Conservation (phyloP, 2,329 filamentous ascomycete genomes). For the Cercospora citrullina region DNA sequence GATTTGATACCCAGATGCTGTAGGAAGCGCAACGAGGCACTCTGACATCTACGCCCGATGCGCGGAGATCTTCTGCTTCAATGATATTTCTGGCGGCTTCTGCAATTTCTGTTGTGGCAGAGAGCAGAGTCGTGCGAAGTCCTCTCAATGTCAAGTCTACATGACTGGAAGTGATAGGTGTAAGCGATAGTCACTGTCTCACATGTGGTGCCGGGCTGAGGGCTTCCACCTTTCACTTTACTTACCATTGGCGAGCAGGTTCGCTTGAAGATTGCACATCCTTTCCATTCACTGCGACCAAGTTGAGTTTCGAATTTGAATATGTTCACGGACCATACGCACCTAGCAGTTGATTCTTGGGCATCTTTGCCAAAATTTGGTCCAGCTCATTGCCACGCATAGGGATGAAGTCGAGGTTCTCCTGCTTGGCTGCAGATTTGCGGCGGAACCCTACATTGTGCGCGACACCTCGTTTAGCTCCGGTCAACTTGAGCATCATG, state of each 20-base stretch:
- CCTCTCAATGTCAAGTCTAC: conserved; percentile 21
- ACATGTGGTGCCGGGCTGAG: too few relatives aligned
- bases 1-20: conserved; percentile 21
- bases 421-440: conserved; percentile 13
- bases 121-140: conserved; percentile 12
- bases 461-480: conserved; percentile 18
- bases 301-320: not conserved
- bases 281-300: conserved; percentile 19
- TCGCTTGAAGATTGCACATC: conserved; percentile 10
- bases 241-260: conserved; percentile 21
- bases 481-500: conserved; percentile 22
- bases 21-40: conserved; percentile 23
- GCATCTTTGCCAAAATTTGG: conserved; percentile 13
- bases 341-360: conserved; percentile 20
- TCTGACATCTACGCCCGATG: conserved; percentile 18
- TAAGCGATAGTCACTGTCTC: too few relatives aligned
- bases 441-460: conserved; percentile 22
- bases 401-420: conserved; percentile 15
- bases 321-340: not conserved
- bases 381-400: conserved; percentile 17
- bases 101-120: conserved; percentile 18
- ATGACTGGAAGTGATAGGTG: not conserved
- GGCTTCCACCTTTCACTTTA: too few relatives aligned
- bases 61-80: conserved; percentile 20
- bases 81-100: conserved; percentile 14